Base-by-base conservation (phyloP, 306 rosid genomes). In the Cotoneaster glaucophyllus region DNA sequence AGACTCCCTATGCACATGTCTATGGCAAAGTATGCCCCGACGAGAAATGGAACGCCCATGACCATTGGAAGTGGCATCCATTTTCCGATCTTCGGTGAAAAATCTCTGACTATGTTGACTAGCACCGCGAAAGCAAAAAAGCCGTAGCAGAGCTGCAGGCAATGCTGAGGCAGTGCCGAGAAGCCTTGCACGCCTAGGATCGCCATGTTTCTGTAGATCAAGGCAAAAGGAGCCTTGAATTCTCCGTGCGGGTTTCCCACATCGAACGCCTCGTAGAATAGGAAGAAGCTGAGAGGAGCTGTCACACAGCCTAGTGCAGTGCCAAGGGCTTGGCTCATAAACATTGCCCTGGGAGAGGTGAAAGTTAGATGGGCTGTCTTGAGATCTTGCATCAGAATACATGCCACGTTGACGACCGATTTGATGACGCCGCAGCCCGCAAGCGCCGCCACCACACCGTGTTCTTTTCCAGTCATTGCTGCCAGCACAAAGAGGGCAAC, bases 61-160 rank as follows among this genome's bases (percentile, higher is more conserved):
- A 95, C 98, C 96, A 95, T 88, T 1, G 98, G 97, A 59, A 95
- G 80, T 2, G 98, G 98, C 89, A 95, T 95, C 86, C 84, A 95
- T 44, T 89, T 95, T 64, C 97, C 98, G 1, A 95, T 57, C 87
- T 77, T 89, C 4, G 96, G 96, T 0, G 85, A 80, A 4, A 84
- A 12, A 37, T 91, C 97, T 54, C 89, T 79, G 45, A 83, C 71
- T 6, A 85, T 5, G 29, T 85, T 87, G 8, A 83, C 82, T 9
- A 43, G 64, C 11, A 83, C 79, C 0, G 91, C 91, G 3, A 87
- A 79, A 15, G 83, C 89, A 17, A 87, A 83, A 71, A 85, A 85
- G 18, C 83, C 86, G 14, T 79, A 87, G 44, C 89, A 87, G 53
- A 87, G 93, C 82, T 95, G 92, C 77, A 95, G 67, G 80, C 98